Evolutionary conservation across 1,284 basidiomycete genomes (phyloP), one percentile per base, ranked within the genome.

Genomic region (Lentinula novae-zelandiae): DNA sequence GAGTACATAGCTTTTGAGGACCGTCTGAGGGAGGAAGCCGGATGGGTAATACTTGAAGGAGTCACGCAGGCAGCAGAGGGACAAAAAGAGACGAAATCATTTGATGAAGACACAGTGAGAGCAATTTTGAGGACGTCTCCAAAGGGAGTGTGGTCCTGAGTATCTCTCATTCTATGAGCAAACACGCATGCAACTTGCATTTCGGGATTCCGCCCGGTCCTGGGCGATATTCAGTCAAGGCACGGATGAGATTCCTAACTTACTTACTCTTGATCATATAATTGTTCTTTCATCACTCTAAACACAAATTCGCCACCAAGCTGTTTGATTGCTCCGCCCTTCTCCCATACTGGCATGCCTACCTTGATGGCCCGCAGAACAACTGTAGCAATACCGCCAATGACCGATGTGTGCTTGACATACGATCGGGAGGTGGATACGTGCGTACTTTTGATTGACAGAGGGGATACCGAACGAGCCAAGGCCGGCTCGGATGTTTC

Each of bases 291-390:
- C 86, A 85, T 86, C 52, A 90, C 90, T 27, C 90, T 90, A 57
- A 96, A 81, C 31, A 96, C 82, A 69, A 96, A 95, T 75, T 96
- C 94, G 27, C 94, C 94, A 15, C 94, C 94, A 34, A 96, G 81
- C 72, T 95, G 90, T 55, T 78, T 73, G 51, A 85, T 76, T 68
- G 93, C 88, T 0, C 93, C 93, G 1, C 89, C 90, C 60, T 84
- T 85, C 72, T 88, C 87, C 83, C 86, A 89, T 9, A 95, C 77
- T 0, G 92, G 90, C 84, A 93, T 87, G 39, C 89, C 82, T 13
- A 83, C 80, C 58, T 82, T 81, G 49, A 91, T 68, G 7, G 87
- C 86, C 62, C 89, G 83, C 64, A 82, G 75, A 46, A 90, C 80
- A 22, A 91, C 87, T 76, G 85, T 85, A 22, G 87, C 82, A 46